A percentile compares a stretch with the other conserved stretches of the same genome.
Evolutionary conservation across 164 flowering plant genomes (phyloP).

Genomic region (Kingdonia uniflora): DNA sequence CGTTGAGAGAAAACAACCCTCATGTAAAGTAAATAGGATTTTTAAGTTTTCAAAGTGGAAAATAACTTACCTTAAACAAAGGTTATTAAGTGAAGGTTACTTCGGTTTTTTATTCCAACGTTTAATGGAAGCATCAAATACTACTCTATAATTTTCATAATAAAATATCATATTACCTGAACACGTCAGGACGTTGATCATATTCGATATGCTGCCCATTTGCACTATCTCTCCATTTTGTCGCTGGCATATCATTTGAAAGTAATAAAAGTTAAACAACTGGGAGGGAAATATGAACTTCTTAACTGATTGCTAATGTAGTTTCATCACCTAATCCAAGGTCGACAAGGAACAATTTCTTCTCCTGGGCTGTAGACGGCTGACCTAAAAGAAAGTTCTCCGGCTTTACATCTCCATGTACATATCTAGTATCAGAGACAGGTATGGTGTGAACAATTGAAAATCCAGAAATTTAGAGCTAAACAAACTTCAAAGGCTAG

Average conservation of each 20-base stretch:
- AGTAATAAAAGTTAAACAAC: background rate
- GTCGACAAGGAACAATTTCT: constrained; percentile 82
- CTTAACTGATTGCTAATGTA: background rate
- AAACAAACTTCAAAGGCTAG: background rate
- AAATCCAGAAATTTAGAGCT: background rate
- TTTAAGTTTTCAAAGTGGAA: no score
- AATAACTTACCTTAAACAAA: no score
- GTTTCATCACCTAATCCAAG: constrained; percentile 66
- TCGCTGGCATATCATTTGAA: constrained; percentile 40
- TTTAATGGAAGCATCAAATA: no score
- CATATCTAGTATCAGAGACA: constrained; percentile 38
- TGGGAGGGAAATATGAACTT: background rate
- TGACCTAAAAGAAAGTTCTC: constrained; percentile 85
- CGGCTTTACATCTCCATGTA: constrained; percentile 95
- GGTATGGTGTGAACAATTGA: background rate
- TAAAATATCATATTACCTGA: constrained; percentile 37
- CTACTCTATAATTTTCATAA: background rate
- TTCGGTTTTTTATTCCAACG: no score
- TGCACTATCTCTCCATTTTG: constrained; percentile 70
- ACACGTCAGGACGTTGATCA: constrained; percentile 93
- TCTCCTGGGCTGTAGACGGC: constrained; percentile 61
- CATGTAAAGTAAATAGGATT: no score
- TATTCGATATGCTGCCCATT: constrained; percentile 78
- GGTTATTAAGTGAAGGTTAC: no score
- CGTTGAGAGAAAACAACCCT: no score